These are phyloP conservation scores for Candida coleopterorum DNA, from an alignment of 805 yeast species.

Conservation along the genomic window DNA sequence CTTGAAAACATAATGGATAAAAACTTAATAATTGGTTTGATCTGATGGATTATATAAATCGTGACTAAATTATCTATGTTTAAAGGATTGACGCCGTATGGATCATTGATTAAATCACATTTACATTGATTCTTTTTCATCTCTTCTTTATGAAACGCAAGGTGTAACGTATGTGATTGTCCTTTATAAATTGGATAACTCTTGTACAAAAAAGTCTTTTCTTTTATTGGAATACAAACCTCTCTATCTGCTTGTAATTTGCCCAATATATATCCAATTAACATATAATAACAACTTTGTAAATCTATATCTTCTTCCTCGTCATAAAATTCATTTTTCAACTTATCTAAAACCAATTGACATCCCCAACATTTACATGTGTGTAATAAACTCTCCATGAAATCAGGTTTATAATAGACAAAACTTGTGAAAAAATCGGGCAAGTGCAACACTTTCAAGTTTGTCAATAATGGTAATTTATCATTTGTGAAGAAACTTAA, in stretches of 20 bases:
- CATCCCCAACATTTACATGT: conserved; percentile 36
- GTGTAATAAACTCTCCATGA: conserved; percentile 29
- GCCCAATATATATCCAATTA: conserved; percentile 30
- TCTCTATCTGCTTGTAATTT: conserved; percentile 33
- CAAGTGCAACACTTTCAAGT: conserved; percentile 21
- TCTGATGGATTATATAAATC: conserved; percentile 31
- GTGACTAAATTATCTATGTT: conserved; percentile 31
- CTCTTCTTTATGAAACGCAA: conserved; percentile 20
- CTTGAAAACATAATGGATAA: conserved; percentile 18
- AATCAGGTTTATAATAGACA: conserved; percentile 33
- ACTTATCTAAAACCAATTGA: conserved; percentile 19
- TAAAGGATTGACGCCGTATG: conserved; percentile 15
- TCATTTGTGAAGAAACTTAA: conserved; percentile 17
- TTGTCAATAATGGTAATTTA: conserved; percentile 10
- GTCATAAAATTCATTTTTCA: conserved; percentile 20
- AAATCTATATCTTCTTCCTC: conserved; percentile 14
- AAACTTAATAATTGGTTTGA: conserved; percentile 26
- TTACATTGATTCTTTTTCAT: conserved; percentile 12
- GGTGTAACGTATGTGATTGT: conserved; percentile 29
- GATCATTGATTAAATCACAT: conserved; percentile 21
- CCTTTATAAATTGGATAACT: conserved; percentile 32
- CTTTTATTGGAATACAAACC: conserved; percentile 31
- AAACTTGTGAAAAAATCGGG: conserved; percentile 35
- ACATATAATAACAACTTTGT: conserved; percentile 25
- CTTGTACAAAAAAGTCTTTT: conserved; percentile 16